Evolutionary conservation across 257 asterid genomes (phyloP).

Genomic region (Cordia subcordata): DNA sequence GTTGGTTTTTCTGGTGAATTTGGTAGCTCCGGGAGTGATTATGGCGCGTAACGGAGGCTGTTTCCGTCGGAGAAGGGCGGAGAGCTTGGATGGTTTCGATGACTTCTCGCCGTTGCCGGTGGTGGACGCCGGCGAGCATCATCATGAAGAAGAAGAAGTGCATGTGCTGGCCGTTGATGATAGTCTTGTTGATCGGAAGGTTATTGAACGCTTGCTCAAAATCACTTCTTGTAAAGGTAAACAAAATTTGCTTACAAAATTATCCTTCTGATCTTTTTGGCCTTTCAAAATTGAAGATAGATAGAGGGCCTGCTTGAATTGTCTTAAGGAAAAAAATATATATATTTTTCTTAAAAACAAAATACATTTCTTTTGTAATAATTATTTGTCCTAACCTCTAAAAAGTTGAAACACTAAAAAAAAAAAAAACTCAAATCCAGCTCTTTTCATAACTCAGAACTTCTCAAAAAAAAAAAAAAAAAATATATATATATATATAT

Average conservation of each 20-base stretch:
- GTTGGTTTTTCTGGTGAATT: no score
- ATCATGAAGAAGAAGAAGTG: conserved; percentile 35
- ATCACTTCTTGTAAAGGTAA: conserved; percentile 39
- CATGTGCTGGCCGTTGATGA: conserved; percentile 44
- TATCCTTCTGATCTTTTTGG: not conserved
- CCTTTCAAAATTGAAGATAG: no score
- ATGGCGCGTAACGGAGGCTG: conserved; percentile 1
- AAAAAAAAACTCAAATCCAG: no score
- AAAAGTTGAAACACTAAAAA: no score
- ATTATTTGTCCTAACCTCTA: no score
- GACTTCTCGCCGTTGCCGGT: conserved; percentile 4
- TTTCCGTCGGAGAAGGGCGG: conserved; percentile 23
- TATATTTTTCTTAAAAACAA: no score
- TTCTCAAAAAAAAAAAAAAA: no score
- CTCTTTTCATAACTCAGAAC: no score
- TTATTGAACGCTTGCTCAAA: conserved; percentile 33
- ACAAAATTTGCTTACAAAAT: not conserved
- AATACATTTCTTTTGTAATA: no score
- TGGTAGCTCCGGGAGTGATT: not conserved
- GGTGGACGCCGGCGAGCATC: conserved; percentile 7
- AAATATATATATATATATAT: no score
- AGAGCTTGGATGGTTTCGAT: conserved; percentile 15
- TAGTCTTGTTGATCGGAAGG: conserved; percentile 35
- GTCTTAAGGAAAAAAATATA: no score
- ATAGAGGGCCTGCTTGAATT: no score